Conservation (phyloP, 352 stramenopile genomes). For the Pythium phragmiticola region DNA sequence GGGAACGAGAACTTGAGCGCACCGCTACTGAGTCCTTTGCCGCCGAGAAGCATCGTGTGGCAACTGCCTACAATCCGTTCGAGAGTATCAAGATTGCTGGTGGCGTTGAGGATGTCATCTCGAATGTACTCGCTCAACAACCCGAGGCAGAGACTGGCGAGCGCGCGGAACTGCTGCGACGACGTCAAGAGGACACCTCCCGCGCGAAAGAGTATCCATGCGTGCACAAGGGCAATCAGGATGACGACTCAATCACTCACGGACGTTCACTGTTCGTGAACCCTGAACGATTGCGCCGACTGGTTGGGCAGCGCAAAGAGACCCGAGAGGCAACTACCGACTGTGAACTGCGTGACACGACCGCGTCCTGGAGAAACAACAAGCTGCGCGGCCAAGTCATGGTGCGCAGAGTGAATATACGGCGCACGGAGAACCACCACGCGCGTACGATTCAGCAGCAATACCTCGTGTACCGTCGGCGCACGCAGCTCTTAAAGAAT, state of each 20-base stretch:
- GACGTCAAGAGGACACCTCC: constrained; percentile 48
- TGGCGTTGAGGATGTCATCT: constrained; percentile 51
- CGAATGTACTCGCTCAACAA: constrained; percentile 32
- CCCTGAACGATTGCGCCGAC: constrained; percentile 28
- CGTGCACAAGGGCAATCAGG: too few relatives aligned
- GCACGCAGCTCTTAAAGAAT: constrained; percentile 32
- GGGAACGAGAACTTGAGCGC: constrained; percentile 39
- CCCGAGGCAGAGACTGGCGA: constrained; percentile 20
- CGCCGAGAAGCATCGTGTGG: constrained; percentile 21
- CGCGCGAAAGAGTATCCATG: constrained; percentile 3
- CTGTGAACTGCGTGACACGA: constrained; percentile 32
- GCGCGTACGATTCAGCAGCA: constrained; percentile 59
- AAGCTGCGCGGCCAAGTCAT: constrained; percentile 47
- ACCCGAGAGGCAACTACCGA: constrained; percentile 27
- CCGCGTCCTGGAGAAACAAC: constrained; percentile 37
- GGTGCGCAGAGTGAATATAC: constrained; percentile 41
- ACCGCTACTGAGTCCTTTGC: not conserved
- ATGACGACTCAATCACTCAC: not conserved
- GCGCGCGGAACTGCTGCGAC: constrained; percentile 46
- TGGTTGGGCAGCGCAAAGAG: constrained; percentile 42
- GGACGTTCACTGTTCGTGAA: constrained; percentile 30
- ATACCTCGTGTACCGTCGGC: constrained; percentile 41
- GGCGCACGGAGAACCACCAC: constrained; percentile 37
- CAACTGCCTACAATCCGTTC: constrained; percentile 52
- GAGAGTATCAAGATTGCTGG: constrained; percentile 48